These are phyloP conservation scores for Calycina herbarum DNA, from an alignment of 2,329 filamentous ascomycete genomes.

Conservation along the genomic window DNA sequence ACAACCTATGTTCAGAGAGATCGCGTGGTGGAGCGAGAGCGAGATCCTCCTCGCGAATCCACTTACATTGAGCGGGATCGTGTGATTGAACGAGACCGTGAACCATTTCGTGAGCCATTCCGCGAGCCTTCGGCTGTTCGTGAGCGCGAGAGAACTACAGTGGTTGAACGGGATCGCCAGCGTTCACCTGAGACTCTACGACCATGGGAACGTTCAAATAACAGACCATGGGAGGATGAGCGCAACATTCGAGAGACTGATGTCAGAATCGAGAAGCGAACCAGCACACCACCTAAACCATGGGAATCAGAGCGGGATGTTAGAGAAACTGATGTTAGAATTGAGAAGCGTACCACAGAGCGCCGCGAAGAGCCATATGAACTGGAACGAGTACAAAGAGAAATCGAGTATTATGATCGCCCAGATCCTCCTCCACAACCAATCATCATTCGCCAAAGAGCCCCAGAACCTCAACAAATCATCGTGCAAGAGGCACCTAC, in stretches of 20 bases:
- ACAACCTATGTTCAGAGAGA: conserved; percentile 27
- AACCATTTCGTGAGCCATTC: conserved; percentile 5
- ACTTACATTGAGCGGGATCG: conserved; percentile 23
- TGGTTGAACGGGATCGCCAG: conserved; percentile 46
- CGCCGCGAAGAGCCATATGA: conserved; percentile 42
- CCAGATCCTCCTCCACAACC: conserved; percentile 51
- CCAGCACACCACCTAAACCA: conserved; percentile 19
- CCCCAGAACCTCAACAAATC: conserved; percentile 58
- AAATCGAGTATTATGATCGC: conserved; percentile 62
- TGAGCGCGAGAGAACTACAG: conserved; percentile 37
- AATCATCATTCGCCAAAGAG: conserved; percentile 57
- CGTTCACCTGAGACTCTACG: conserved; percentile 36
- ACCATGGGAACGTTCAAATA: conserved; percentile 17
- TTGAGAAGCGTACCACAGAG: conserved; percentile 30
- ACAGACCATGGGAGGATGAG: conserved; percentile 37
- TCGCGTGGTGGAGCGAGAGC: conserved; percentile 42
- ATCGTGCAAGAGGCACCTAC: conserved; percentile 58
- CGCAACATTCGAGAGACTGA: conserved; percentile 33
- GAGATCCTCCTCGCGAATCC: conserved; percentile 31
- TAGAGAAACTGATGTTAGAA: conserved; percentile 31
- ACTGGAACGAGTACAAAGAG: conserved; percentile 59
- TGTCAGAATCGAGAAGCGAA: conserved; percentile 31
- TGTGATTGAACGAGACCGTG: conserved; percentile 11
- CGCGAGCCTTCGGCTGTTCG: conserved; percentile 28
- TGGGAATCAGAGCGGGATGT: conserved; percentile 35